Evolutionary conservation across 202 grass and related monocot genomes (phyloP), one percentile per base, ranked within the genome.

Genomic region (Setaria italica): DNA sequence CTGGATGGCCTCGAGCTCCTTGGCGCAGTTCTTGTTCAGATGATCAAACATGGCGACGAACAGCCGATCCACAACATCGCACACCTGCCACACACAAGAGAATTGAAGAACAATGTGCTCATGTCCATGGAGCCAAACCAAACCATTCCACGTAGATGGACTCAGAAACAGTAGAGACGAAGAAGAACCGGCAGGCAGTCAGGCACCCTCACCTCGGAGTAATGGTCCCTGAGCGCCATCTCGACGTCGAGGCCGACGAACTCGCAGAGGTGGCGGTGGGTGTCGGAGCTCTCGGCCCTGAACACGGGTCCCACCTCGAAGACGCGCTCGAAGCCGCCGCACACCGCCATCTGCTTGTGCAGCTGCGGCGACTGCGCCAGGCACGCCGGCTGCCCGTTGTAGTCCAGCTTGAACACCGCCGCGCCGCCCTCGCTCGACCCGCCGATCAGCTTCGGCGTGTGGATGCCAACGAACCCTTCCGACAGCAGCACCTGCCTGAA

Each of bases 341-440:
- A 95, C 54, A 95, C 49, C 2, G 77, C 81, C 88, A 91, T 95
- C 57, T 92, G 93, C 63, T 95, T 95, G 74, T 89, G 78, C 74
- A 92, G 84, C 72, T 92, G 93, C 49, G 93, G 93, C 42, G 93
- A 92, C 59, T 95, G 90, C 35, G 93, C 90, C 71, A 95, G 78
- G 67, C 90, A 92, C 65, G 90, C 90, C 30, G 90, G 84, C 55
- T 89, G 93, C 0, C 93, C 93, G 43, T 91, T 92, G 84, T 91
- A 95, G 72, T 92, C 88, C 34, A 95, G 70, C 67, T 81, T 95
- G 78, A 95, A 95, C 72, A 92, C 90, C 48, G 90, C 88, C 0
- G 93, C 88, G 57, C 88, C 93, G 30, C 93, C 88, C 87, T 92
- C 90, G 54, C 93, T 92, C 8, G 90, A 79, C n/a, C 93, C 93